phyloP scores from a whole-genome alignment of 139 green algal genomes.

The Nannochloris sp. region DNA sequence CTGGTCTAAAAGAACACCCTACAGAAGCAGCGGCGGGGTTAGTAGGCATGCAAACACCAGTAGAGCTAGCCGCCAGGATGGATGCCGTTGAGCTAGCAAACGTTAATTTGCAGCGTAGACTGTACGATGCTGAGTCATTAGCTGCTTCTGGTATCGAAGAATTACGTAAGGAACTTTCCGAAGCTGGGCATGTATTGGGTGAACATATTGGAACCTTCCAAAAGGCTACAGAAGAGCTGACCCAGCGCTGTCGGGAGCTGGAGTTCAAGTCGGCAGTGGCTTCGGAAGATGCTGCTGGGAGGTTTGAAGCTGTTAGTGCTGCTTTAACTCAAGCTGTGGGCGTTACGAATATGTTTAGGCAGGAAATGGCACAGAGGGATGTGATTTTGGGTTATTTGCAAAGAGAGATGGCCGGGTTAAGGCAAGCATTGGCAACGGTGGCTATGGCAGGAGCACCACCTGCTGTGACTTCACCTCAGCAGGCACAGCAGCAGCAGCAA shows the following conservation, averaged over 20 bases:
- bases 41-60: background rate
- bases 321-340: background rate
- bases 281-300: background rate
- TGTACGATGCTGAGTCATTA: background rate
- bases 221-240: background rate
- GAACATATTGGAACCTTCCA: conserved; percentile 2
- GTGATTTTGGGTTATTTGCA: background rate
- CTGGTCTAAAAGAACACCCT: background rate
- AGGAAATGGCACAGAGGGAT: background rate
- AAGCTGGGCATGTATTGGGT: background rate
- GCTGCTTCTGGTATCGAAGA: background rate
- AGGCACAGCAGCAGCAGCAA: no score
- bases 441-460: no score
- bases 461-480: no score
- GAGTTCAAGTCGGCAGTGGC: background rate
- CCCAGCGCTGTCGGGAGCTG: background rate
- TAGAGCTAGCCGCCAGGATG: background rate
- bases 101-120: background rate
- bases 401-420: background rate
- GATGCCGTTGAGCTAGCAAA: background rate
- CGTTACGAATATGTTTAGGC: no score
- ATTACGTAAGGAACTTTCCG: background rate
- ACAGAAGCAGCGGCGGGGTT: background rate
- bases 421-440: background rate
- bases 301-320: conserved; percentile 7